Percentiles rank a stretch among this genome's conserved stretches.
Conservation (phyloP, 108 stramenopile species). For the Nitzschia sp. region DNA sequence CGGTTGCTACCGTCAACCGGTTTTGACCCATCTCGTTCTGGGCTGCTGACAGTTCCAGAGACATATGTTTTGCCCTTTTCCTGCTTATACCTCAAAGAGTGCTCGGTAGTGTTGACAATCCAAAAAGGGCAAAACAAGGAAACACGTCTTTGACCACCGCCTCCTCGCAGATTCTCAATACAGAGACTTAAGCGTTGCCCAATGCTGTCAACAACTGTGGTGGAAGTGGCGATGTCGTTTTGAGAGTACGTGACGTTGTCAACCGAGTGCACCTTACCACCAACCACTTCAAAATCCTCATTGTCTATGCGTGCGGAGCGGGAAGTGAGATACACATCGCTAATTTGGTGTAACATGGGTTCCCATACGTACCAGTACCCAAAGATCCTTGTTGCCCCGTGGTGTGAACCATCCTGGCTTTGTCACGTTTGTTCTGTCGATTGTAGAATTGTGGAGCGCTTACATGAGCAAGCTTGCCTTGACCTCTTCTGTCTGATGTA, state of each 20-base stretch:
- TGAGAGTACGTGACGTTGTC: slow-evolving; percentile 40
- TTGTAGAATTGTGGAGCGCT: slow-evolving; percentile 32
- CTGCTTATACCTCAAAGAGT: slow-evolving; percentile 81
- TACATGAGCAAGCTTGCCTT: slow-evolving; percentile 37
- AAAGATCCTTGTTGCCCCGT: slow-evolving; percentile 10
- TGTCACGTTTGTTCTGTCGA: slow-evolving; percentile 26
- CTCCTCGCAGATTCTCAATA: slow-evolving; percentile 87
- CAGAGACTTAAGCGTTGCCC: slow-evolving; percentile 81
- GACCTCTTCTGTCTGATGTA: slow-evolving; percentile 64
- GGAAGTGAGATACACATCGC: neutral
- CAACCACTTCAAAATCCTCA: slow-evolving; percentile 21
- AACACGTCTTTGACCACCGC: slow-evolving; percentile 88
- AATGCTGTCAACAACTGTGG: slow-evolving; percentile 79
- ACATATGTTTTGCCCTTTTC: slow-evolving; percentile 68
- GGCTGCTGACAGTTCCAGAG: slow-evolving; percentile 66
- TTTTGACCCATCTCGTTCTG: slow-evolving; percentile 56
- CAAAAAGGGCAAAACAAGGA: slow-evolving; percentile 89
- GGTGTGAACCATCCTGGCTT: slow-evolving; percentile 1
- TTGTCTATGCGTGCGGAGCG: slow-evolving; percentile 1
- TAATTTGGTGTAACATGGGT: neutral
- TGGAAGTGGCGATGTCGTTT: slow-evolving; percentile 65
- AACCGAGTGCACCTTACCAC: slow-evolving; percentile 47
- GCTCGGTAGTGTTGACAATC: slow-evolving; percentile 93
- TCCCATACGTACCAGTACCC: slow-evolving; percentile 39
- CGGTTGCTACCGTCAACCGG: slow-evolving; percentile 69